Percentiles rank a stretch among this genome's conserved stretches.
phyloP scores from a whole-genome alignment of 1,139 yeast genomes.

The Lodderomyces pseudojiufengensis region DNA sequence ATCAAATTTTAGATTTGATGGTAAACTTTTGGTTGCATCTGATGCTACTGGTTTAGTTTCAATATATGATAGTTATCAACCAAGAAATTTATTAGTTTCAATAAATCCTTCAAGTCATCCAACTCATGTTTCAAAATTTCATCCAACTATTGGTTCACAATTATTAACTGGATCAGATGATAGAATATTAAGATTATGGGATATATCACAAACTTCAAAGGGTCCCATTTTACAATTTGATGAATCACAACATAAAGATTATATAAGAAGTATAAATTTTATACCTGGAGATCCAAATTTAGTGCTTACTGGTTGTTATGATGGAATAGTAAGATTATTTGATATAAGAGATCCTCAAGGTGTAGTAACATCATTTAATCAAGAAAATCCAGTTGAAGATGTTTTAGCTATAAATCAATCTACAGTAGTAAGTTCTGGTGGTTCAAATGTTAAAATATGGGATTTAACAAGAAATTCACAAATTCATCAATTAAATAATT shows the following conservation, averaged over 20 bases:
- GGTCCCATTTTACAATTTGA: conserved; percentile 65
- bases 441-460: conserved; percentile 86
- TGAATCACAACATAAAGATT: conserved; percentile 73
- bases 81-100: conserved; percentile 75
- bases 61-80: conserved; percentile 74
- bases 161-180: conserved; percentile 91
- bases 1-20: conserved; percentile 81
- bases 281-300: conserved; percentile 71
- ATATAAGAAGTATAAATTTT: conserved; percentile 78
- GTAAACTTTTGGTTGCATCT: conserved; percentile 79
- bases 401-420: conserved; percentile 80
- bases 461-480: conserved; percentile 76
- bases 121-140: conserved; percentile 92
- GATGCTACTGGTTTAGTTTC: conserved; percentile 88
- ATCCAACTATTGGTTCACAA: conserved; percentile 67
- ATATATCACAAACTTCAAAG: conserved; percentile 68
- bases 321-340: conserved; percentile 80
- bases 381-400: conserved; percentile 72
- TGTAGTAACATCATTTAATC: conserved; percentile 35
- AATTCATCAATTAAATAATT: conserved; percentile 65
- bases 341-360: conserved; percentile 59
- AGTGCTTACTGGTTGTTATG: conserved; percentile 92
- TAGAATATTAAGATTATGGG: conserved; percentile 80
- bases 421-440: conserved; percentile 80
- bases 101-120: conserved; percentile 81